Base-by-base conservation (phyloP, 768 basidiomycete species). In the Lentinula detonsa region DNA sequence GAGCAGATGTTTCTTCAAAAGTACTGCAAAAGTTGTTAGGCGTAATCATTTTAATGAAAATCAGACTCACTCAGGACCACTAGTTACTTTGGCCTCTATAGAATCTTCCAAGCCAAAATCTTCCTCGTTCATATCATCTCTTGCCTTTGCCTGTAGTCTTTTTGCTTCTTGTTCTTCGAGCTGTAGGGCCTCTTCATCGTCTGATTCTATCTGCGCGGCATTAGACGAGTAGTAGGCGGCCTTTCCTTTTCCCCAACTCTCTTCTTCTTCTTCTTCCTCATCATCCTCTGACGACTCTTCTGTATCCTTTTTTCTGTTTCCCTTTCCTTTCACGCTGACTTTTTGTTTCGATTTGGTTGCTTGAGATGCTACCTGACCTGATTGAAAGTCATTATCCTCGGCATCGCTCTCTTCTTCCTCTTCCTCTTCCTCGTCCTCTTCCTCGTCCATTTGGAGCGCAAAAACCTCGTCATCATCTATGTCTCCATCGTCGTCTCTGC, bases 161-260 rank as follows among this genome's bases (percentile, higher is more conserved):
- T 74, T 85, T 6, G 90, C 91, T 71, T 98, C 95, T 69, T 89
- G 86, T 70, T 93, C 92, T 68, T 98, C 94, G 54, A 96, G 74
- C 65, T 90, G 88, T 67, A 91, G 84, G 37, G 86, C 90, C 71
- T 96, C 95, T 67, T 96, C 95, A 64, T 95, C 89, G 65, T 91
- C 91, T 40, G 88, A 88, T 57, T 91, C 91, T 40, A 93, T 75
- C 59, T 90, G 76, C 39, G 80, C 87, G 35, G 90, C 92, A 70
- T 93, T 93, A 4, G 90, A 91, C 3, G 91, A 85, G 69, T 96
- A 96, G 73, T 95, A 98, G 4, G 85, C 87, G 43, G 85, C 79
- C 72, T 87, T 88, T 63, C 85, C 83, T 62, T 76, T 79, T 9
- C 95, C 95, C 95, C 95, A 98, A 1, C 81, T 83, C 72, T 93